A percentile compares a stretch with the other conserved stretches of the same genome.
Evolutionary conservation across 2,329 filamentous ascomycete genomes (phyloP).

Genomic region (Sporothrix brunneoviolacea): DNA sequence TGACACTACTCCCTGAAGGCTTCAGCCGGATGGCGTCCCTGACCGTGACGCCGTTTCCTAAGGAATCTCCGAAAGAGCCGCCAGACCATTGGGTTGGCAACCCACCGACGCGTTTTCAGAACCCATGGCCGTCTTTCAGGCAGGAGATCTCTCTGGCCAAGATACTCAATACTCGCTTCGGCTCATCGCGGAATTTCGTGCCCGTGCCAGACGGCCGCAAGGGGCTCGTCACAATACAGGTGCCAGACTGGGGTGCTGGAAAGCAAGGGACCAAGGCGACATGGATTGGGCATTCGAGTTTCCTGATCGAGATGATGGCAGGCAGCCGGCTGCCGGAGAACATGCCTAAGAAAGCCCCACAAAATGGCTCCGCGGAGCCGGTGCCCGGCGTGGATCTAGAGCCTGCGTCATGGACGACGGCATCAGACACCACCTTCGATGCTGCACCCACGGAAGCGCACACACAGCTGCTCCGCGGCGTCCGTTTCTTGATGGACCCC

Average conservation of each 20-base stretch:
- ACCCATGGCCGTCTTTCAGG: constrained; percentile 14
- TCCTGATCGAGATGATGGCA: constrained; percentile 68
- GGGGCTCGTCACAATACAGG: constrained; percentile 4
- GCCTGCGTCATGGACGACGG: no score
- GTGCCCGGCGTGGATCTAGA: no score
- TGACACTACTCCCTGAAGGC: no score
- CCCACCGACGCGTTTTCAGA: constrained; percentile 11
- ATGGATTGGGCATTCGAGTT: constrained; percentile 92
- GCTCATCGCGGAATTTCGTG: constrained; percentile 9
- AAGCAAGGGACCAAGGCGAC: constrained; percentile 47
- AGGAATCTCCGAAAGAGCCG: not conserved
- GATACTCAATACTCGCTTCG: not conserved
- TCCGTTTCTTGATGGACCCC: constrained; percentile 38
- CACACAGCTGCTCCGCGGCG: constrained; percentile 39
- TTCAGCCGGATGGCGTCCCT: not conserved
- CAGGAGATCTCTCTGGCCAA: not conserved
- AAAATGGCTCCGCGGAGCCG: no score
- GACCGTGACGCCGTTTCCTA: not conserved
- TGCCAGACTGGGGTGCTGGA: constrained; percentile 7
- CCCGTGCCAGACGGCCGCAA: constrained; percentile 5
- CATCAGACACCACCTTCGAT: no score
- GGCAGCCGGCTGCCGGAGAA: no score
- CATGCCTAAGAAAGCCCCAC: no score
- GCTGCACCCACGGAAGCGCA: no score
- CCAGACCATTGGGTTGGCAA: constrained; percentile 13